Evolutionary conservation across 1,139 yeast species (phyloP).

Genomic region (Lodderomyces metapsilosis): DNA sequence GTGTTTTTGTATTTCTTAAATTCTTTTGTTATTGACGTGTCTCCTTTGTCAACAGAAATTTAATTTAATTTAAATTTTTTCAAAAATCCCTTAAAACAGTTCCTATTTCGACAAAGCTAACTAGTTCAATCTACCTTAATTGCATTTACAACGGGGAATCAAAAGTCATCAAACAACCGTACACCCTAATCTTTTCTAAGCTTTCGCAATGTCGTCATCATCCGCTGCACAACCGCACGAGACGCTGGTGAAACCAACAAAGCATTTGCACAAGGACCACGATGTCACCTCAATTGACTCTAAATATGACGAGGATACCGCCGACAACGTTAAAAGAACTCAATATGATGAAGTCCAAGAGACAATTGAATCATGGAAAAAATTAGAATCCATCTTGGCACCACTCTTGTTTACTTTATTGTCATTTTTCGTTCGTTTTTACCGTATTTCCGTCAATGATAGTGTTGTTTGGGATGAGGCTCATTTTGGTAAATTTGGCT

Average conservation of each 20-base stretch:
- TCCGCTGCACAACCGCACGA: conserved; percentile 25
- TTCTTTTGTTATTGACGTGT: background rate
- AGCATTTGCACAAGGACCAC: background rate
- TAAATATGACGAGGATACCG: conserved; percentile 17
- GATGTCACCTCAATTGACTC: conserved; percentile 9
- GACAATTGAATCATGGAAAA: conserved; percentile 28
- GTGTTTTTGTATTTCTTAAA: background rate
- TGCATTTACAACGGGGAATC: too few species aligned
- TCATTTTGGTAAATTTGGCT: conserved; percentile 91
- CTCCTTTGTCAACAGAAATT: background rate
- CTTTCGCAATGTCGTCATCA: conserved; percentile 25
- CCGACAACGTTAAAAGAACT: conserved; percentile 25
- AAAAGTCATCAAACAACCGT: too few species aligned
- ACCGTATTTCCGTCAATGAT: conserved; percentile 49
- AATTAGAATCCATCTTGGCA: conserved; percentile 37
- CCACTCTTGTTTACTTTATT: conserved; percentile 50
- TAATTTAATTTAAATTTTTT: background rate
- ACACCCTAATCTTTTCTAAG: too few species aligned
- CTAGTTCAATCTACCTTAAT: too few species aligned
- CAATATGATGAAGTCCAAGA: conserved; percentile 32
- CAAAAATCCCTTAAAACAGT: too few species aligned
- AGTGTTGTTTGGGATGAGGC: conserved; percentile 68
- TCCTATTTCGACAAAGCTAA: too few species aligned
- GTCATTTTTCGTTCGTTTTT: conserved; percentile 52
- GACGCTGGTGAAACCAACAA: conserved; percentile 15